Evolutionary conservation across 371 early-diverging fungal genomes (phyloP).

Genomic region (Mortierella sp.): DNA sequence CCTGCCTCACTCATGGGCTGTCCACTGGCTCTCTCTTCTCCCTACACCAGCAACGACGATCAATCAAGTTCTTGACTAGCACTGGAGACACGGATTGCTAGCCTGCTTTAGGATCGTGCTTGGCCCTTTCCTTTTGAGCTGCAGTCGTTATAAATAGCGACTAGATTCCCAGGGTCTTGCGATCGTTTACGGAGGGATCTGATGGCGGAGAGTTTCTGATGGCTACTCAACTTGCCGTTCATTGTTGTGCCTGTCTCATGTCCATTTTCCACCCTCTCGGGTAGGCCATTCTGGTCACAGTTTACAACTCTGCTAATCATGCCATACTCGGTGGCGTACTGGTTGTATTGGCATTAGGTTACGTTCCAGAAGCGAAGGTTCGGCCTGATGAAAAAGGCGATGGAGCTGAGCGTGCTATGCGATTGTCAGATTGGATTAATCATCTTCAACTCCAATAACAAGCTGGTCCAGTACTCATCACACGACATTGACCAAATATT

Average conservation of each 20-base stretch:
- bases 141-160: slow-evolving; percentile 7
- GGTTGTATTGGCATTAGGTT: slow-evolving; percentile 63
- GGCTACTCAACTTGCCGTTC: neutral
- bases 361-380: slow-evolving; percentile 98
- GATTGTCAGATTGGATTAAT: slow-evolving; percentile 96
- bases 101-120: neutral
- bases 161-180: slow-evolving; percentile 10
- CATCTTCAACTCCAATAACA: slow-evolving; percentile 91
- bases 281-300: too few species aligned
- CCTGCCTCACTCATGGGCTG: too few species aligned
- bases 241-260: neutral
- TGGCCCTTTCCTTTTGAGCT: slow-evolving; percentile 1
- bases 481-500: slow-evolving; percentile 93
- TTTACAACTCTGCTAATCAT: too few species aligned
- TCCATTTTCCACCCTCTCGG: neutral
- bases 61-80: too few species aligned
- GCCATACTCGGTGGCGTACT: neutral
- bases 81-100: too few species aligned
- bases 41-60: too few species aligned
- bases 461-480: slow-evolving; percentile 92
- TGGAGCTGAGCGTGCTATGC: slow-evolving; percentile 96
- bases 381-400: slow-evolving; percentile 99
- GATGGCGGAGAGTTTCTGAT: neutral
- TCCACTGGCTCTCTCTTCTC: too few species aligned
- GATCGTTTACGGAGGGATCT: neutral